Evolutionary conservation across 2,329 filamentous ascomycete genomes (phyloP), one percentile per base, ranked within the genome.

Genomic region (Aspergillus melleus): DNA sequence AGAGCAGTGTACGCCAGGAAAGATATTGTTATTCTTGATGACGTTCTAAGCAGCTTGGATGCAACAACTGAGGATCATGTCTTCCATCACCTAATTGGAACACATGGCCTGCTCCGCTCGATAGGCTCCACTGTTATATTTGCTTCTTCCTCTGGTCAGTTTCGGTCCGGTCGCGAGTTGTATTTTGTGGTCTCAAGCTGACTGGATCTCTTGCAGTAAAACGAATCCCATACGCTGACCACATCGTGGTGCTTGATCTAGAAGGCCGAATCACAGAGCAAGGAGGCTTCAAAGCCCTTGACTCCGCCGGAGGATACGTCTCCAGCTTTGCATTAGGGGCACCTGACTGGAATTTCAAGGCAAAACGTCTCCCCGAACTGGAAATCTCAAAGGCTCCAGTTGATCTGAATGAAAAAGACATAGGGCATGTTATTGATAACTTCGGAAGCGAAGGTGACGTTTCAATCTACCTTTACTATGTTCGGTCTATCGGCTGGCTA

Each of bases 41-140:
- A 84, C 62, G 77, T 80, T 20, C 75, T 84, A n/a, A 82, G 78
- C 59, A 81, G 81, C 3, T 74, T 84, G 6, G 82, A 84, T 64
- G 71, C 76, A 10, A 73, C 77, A 16, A 83, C 81, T 0, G 81
- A 82, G 57, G 78, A 80, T 30, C 73, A 76, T 32, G 78, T 84
- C 14, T 83, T 81, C 67, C 73, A 80, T 60, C 75, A 72, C 52
- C 67, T 84, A 0, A 72, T 84, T 44, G 80, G 81, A 2, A 68
- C 66, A 12, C 68, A 79, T n/a, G 81, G 81, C 12, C 68, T 83
- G 6, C 66, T 84, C 1, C 74, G 77, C 29, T 70, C 74, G 47
- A 73, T 74, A 51, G 70, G 73, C 32, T 67, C 74, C 5, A 79
- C 77, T 0, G 69, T 80, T 9, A 70, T 81, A 9, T 62, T 80